These are phyloP conservation scores for Nakazawaea ernobii DNA, from an alignment of 805 yeast species.

Conservation along the genomic window DNA sequence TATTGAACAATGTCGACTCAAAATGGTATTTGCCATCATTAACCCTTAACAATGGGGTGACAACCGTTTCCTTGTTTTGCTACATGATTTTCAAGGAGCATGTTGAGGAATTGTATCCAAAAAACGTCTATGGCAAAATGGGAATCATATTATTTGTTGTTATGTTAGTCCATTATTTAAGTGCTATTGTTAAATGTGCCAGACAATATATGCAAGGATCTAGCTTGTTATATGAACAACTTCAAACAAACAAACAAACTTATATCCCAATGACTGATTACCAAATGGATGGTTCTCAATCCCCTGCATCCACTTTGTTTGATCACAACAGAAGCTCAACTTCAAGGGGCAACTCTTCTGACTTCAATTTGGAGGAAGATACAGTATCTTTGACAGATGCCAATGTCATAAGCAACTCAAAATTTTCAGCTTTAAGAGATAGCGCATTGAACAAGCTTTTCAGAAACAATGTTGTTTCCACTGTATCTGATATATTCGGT, in stretches of 20 bases:
- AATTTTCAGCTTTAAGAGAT: constrained; percentile 24
- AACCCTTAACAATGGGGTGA: constrained; percentile 40
- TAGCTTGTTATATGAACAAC: constrained; percentile 9
- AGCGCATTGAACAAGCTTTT: constrained; percentile 28
- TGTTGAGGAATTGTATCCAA: constrained; percentile 68
- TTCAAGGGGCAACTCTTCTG: constrained; percentile 1
- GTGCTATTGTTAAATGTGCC: constrained; percentile 38
- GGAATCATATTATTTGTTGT: constrained; percentile 53
- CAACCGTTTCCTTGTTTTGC: constrained; percentile 45
- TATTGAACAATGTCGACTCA: constrained; percentile 55
- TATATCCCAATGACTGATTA: constrained; percentile 24
- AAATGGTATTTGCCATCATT: constrained; percentile 54
- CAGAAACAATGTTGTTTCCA: constrained; percentile 18
- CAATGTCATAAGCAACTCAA: background rate
- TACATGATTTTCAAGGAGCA: constrained; percentile 53
- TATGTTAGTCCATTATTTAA: constrained; percentile 45
- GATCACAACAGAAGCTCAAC: constrained; percentile 1
- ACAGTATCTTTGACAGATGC: background rate
- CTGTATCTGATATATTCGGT: constrained; percentile 19
- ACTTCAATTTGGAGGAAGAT: constrained; percentile 11
- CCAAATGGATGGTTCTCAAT: constrained; percentile 17
- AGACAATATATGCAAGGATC: background rate
- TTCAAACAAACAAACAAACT: constrained; percentile 8
- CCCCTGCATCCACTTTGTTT: constrained; percentile 31
- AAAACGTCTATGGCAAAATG: constrained; percentile 66